Evolutionary conservation across 2,329 filamentous ascomycete species (phyloP).

Genomic region (Capronia epimyces): DNA sequence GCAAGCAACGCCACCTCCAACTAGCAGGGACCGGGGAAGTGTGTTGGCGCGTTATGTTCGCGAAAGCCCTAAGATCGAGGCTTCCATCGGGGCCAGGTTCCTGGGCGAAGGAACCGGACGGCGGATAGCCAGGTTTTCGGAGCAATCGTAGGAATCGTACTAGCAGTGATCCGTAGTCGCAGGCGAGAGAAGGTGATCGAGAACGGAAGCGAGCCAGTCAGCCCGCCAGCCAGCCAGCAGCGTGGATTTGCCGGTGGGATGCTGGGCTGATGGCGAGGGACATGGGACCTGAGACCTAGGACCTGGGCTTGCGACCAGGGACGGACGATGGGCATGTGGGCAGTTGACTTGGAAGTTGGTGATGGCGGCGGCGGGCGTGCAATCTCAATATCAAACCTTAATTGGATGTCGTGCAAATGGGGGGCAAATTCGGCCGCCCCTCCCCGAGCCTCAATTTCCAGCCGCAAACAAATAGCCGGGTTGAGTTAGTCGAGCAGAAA

Average conservation of each 20-base stretch:
- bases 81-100: conserved; percentile 11
- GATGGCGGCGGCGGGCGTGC: conserved; percentile 17
- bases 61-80: conserved; percentile 10
- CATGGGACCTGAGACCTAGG: background rate
- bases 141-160: conserved; percentile 5
- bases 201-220: conserved; percentile 12
- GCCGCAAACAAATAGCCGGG: conserved; percentile 15
- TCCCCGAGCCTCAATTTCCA: conserved; percentile 14
- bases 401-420: conserved; percentile 14
- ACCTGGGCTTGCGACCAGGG: too few species aligned
- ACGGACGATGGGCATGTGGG: too few species aligned
- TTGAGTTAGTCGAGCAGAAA: conserved; percentile 3
- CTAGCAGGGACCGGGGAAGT: conserved; percentile 15
- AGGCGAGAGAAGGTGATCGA: conserved; percentile 8
- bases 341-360: too few species aligned
- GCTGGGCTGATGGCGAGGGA: background rate
- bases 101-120: conserved; percentile 2
- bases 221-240: conserved; percentile 5
- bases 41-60: conserved; percentile 22
- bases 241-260: background rate
- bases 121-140: background rate
- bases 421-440: conserved; percentile 18
- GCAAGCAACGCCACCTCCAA: conserved; percentile 1
- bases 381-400: conserved; percentile 27
- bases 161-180: too few species aligned